phyloP scores from a whole-genome alignment of 257 asterid genomes.

The Phtheirospermum japonicum region DNA sequence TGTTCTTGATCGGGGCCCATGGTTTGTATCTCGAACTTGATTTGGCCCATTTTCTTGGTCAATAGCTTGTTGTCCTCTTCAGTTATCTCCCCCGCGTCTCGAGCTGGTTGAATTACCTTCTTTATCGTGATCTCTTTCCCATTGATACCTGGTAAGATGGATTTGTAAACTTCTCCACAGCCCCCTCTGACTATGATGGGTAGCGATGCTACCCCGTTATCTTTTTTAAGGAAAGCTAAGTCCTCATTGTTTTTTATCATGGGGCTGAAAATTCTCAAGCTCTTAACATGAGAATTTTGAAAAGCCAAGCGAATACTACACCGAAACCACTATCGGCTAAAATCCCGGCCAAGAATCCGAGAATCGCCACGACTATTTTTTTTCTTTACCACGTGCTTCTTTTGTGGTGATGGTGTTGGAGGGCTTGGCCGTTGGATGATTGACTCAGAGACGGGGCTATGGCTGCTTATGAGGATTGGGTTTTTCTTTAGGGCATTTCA shows the following conservation, averaged over 20 bases:
- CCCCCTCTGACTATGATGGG: conserved; percentile 77
- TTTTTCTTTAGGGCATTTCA: conserved; percentile 41
- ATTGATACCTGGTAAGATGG: conserved; percentile 64
- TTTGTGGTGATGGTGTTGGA: conserved; percentile 17
- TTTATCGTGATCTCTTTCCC: conserved; percentile 81
- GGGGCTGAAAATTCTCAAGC: conserved; percentile 68
- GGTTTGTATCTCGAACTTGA: conserved; percentile 77
- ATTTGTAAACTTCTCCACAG: conserved; percentile 85
- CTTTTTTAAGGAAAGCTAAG: conserved; percentile 72
- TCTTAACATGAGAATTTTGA: conserved; percentile 35
- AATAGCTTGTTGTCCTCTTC: conserved; percentile 73
- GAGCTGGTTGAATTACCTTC: conserved; percentile 57
- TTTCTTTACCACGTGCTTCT: conserved; percentile 30
- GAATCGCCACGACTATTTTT: conserved; percentile 37
- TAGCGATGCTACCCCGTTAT: conserved; percentile 59
- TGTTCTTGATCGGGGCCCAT: conserved; percentile 88
- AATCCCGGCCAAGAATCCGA: conserved; percentile 69
- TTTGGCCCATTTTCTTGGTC: conserved; percentile 76
- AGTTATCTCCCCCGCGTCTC: conserved; percentile 53
- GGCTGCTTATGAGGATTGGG: conserved; percentile 26
- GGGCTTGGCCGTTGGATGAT: conserved; percentile 31
- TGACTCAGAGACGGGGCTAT: conserved; percentile 37
- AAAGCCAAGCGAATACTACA: conserved; percentile 39
- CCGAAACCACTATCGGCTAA: conserved; percentile 60
- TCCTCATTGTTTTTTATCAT: conserved; percentile 81